Evolutionary conservation across 352 stramenopile genomes (phyloP).

Genomic region (Phytopythium helicoides): DNA sequence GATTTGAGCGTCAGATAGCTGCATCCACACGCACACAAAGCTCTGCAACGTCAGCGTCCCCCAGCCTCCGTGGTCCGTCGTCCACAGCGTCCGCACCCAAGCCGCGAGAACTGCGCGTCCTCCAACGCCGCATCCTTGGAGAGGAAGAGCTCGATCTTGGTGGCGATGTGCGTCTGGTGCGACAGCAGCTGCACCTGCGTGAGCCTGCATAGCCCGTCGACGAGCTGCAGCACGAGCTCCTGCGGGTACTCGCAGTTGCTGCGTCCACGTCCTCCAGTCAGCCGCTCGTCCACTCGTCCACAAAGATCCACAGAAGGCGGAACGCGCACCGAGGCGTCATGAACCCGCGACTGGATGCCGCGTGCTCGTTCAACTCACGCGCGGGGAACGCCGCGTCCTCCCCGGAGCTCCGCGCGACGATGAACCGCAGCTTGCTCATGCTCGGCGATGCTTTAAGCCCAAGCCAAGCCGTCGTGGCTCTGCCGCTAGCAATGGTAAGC

Average conservation of each 20-base stretch:
- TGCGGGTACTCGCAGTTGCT: slow-evolving; percentile 94
- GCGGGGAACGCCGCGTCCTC: slow-evolving; percentile 87
- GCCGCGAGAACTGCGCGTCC: slow-evolving; percentile 59
- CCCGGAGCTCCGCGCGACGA: slow-evolving; percentile 80
- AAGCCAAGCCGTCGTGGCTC: too few relatives aligned
- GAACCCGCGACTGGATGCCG: slow-evolving; percentile 52
- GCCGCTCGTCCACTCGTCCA: too few relatives aligned
- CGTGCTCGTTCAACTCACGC: slow-evolving; percentile 82
- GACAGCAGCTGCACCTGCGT: slow-evolving; percentile 90
- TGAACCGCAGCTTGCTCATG: slow-evolving; percentile 87
- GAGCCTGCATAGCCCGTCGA: slow-evolving; percentile 60
- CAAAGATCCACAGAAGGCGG: too few relatives aligned
- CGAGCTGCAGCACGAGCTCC: slow-evolving; percentile 87
- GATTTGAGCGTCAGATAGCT: slow-evolving; percentile 76
- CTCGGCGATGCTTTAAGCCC: too few relatives aligned
- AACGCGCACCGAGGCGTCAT: slow-evolving; percentile 76
- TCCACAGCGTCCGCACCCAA: slow-evolving; percentile 61
- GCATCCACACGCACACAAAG: too few relatives aligned
- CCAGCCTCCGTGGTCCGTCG: not conserved
- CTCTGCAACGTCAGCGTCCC: too few relatives aligned
- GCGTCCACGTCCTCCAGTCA: too few relatives aligned
- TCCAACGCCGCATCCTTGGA: slow-evolving; percentile 40
- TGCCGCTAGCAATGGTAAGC: too few relatives aligned
- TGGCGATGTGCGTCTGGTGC: slow-evolving; percentile 91
- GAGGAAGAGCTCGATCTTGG: slow-evolving; percentile 92